A percentile compares a stretch with the other conserved stretches of the same genome.
Conservation (phyloP, 2,329 filamentous ascomycete genomes). For the Rhexocercosporidium sp. region DNA sequence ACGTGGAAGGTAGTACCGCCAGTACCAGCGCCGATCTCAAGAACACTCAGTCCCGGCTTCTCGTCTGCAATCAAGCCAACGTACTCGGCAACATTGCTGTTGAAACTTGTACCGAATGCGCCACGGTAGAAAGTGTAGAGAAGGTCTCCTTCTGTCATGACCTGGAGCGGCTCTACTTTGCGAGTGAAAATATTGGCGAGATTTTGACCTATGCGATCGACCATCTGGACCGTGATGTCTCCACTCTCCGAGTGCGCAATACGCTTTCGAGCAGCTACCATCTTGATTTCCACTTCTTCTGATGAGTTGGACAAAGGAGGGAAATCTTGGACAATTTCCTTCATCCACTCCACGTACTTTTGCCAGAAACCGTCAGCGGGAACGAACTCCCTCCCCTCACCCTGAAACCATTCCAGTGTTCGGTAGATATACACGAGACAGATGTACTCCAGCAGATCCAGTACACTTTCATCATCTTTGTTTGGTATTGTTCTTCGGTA, state of each 20-base stretch:
- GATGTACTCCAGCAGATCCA: slow-evolving; percentile 5
- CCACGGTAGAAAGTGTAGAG: slow-evolving; percentile 21
- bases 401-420: background rate
- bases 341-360: background rate
- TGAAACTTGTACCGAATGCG: background rate
- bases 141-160: slow-evolving; percentile 28
- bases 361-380: background rate
- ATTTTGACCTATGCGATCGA: slow-evolving; percentile 38
- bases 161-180: slow-evolving; percentile 20
- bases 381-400: background rate
- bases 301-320: background rate
- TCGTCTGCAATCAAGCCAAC: slow-evolving; percentile 25
- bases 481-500: background rate
- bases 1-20: slow-evolving; percentile 21
- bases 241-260: background rate
- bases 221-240: slow-evolving; percentile 33
- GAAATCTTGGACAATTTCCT: background rate
- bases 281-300: slow-evolving; percentile 1
- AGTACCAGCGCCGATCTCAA: slow-evolving; percentile 37
- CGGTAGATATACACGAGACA: slow-evolving; percentile 3
- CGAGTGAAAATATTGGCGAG: slow-evolving; percentile 20
- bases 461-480: slow-evolving; percentile 1
- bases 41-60: slow-evolving; percentile 31
- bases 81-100: slow-evolving; percentile 14
- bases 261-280: background rate